Conservation (phyloP, 495 filamentous ascomycete genomes). For the Glonium stellatum region DNA sequence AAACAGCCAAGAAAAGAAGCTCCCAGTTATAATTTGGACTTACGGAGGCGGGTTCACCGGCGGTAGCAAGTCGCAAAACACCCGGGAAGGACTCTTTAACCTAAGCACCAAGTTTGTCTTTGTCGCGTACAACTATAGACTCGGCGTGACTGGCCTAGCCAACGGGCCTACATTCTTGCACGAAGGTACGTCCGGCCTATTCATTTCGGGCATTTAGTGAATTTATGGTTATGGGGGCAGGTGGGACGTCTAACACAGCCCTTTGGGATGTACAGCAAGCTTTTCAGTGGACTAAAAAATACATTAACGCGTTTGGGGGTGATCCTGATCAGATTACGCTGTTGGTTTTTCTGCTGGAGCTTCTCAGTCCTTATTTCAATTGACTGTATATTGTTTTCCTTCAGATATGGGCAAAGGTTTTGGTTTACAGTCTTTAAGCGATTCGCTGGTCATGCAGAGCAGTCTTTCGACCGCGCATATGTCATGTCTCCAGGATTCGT, state of each 20-base stretch:
- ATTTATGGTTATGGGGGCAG: not conserved
- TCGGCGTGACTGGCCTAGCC: constrained; percentile 8
- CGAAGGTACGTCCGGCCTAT: not conserved
- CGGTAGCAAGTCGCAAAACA: constrained; percentile 31
- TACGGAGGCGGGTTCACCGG: constrained; percentile 41
- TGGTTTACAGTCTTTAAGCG: constrained; percentile 4
- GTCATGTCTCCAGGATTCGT: constrained; percentile 38
- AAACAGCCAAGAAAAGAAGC: constrained; percentile 27
- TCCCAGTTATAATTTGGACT: constrained; percentile 40
- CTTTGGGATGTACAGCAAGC: constrained; percentile 26
- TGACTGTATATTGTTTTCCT: constrained; percentile 9
- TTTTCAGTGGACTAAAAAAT: constrained; percentile 20
- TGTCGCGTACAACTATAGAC: constrained; percentile 32
- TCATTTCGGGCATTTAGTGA: too few species aligned
- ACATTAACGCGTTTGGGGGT: constrained; percentile 12
- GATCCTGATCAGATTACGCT: constrained; percentile 4
- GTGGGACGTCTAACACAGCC: constrained; percentile 29
- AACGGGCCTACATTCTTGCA: constrained; percentile 28
- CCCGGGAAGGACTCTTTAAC: constrained; percentile 5
- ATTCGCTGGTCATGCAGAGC: constrained; percentile 34
- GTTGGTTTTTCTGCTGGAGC: constrained; percentile 12
- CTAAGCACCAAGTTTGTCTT: constrained; percentile 27
- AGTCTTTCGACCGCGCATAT: constrained; percentile 35
- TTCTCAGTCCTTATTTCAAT: constrained; percentile 5
- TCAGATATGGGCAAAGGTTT: too few species aligned